Percentiles rank a stretch among this genome's conserved stretches.
Conservation (phyloP, 148 eudicot genomes). For the Dysphania ambrosioides region DNA sequence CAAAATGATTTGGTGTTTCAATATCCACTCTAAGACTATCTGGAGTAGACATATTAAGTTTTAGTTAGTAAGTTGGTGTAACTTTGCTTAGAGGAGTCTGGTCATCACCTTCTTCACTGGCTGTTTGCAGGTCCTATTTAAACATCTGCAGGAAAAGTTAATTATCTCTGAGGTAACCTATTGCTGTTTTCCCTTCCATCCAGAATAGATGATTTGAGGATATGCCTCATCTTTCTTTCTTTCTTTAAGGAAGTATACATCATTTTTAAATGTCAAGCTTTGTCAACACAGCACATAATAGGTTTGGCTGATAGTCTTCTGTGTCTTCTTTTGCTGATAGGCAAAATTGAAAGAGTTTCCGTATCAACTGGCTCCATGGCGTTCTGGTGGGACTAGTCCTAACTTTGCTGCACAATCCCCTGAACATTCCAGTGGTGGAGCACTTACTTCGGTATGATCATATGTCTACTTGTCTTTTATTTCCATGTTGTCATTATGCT, state of each 20-base stretch:
- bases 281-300: neutral
- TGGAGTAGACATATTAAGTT: too few species aligned
- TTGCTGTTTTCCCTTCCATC: neutral
- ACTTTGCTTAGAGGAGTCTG: too few species aligned
- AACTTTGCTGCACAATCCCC: constrained; percentile 57
- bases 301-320: constrained; percentile 6
- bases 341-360: constrained; percentile 80
- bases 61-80: too few species aligned
- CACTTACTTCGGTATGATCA: constrained; percentile 44
- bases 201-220: too few species aligned
- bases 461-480: constrained; percentile 25
- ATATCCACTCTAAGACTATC: too few species aligned
- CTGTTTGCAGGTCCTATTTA: constrained; percentile 68
- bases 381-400: constrained; percentile 50
- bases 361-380: constrained; percentile 83
- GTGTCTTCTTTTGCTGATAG: constrained; percentile 36
- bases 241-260: too few species aligned
- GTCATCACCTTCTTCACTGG: neutral
- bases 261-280: too few species aligned
- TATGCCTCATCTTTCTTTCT: too few species aligned
- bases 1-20: too few species aligned
- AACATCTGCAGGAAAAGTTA: constrained; percentile 86
- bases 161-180: constrained; percentile 65
- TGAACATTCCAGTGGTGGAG: constrained; percentile 50
- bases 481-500: constrained; percentile 2